Evolutionary conservation across 768 basidiomycete species (phyloP).

Genomic region (Naganishia antarctica): DNA sequence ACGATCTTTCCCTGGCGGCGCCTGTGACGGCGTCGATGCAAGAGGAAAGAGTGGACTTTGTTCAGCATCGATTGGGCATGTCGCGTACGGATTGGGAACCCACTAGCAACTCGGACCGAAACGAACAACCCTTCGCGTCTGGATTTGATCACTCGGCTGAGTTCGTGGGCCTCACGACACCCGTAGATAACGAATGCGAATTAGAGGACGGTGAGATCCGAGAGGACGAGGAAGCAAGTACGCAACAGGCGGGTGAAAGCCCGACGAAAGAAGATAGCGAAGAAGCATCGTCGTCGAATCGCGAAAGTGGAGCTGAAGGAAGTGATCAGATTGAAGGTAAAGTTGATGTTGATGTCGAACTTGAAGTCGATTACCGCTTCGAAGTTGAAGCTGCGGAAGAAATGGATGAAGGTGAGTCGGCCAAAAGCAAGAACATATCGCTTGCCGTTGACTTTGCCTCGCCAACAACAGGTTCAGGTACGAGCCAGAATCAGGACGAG

Average conservation of each 20-base stretch:
- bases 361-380: background rate
- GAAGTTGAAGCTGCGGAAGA: background rate
- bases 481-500: background rate
- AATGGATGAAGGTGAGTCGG: background rate
- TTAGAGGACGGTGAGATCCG: constrained; percentile 16
- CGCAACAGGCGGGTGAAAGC: background rate
- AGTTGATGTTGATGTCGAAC: background rate
- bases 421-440: background rate
- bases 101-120: no score
- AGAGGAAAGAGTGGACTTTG: no score
- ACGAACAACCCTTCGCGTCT: no score
- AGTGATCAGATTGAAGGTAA: background rate
- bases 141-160: no score
- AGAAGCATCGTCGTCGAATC: background rate
- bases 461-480: background rate
- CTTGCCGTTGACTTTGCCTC: no score
- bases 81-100: no score
- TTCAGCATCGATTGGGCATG: no score
- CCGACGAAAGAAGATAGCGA: background rate
- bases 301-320: background rate
- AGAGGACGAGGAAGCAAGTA: background rate
- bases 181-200: background rate
- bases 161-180: no score
- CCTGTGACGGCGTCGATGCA: no score
- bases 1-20: no score